A percentile compares a stretch with the other conserved stretches of the same genome.
Conservation (phyloP, 176 grass and related monocot genomes). For the Guadua angustifolia region DNA sequence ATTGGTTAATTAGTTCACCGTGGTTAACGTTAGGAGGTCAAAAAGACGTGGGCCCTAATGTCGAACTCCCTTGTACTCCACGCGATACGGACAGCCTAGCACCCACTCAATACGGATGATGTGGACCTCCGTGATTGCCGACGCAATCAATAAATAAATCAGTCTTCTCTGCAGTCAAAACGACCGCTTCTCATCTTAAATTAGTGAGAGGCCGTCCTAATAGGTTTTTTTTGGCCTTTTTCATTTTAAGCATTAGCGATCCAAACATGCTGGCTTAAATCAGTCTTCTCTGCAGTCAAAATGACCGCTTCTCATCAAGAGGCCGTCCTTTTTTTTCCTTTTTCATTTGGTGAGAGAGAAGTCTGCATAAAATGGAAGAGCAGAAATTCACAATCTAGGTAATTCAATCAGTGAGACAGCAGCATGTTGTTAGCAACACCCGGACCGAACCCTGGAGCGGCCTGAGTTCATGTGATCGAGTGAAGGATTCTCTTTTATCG, state of each 20-base stretch:
- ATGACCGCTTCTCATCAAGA: background rate
- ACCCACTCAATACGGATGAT: constrained; percentile 34
- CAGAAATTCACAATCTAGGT: background rate
- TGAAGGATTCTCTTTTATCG: background rate
- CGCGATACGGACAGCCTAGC: constrained; percentile 42
- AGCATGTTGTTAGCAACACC: no score
- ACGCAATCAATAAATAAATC: constrained; percentile 41
- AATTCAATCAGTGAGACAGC: background rate
- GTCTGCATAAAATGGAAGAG: background rate
- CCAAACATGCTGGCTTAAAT: no score
- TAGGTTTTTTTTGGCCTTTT: background rate
- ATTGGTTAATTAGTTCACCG: background rate
- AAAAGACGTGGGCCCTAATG: constrained; percentile 53
- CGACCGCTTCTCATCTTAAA: background rate
- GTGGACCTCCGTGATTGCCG: constrained; percentile 39
- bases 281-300: background rate
- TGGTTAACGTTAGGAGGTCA: constrained; percentile 41
- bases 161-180: background rate
- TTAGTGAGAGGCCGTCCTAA: no score
- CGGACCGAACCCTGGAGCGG: background rate
- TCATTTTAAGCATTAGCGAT: no score
- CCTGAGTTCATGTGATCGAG: background rate
- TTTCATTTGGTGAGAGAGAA: background rate
- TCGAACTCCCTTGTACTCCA: constrained; percentile 60
- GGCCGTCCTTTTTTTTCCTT: background rate